phyloP scores from a whole-genome alignment of 1,139 yeast species.

The Geotrichum reessii region DNA sequence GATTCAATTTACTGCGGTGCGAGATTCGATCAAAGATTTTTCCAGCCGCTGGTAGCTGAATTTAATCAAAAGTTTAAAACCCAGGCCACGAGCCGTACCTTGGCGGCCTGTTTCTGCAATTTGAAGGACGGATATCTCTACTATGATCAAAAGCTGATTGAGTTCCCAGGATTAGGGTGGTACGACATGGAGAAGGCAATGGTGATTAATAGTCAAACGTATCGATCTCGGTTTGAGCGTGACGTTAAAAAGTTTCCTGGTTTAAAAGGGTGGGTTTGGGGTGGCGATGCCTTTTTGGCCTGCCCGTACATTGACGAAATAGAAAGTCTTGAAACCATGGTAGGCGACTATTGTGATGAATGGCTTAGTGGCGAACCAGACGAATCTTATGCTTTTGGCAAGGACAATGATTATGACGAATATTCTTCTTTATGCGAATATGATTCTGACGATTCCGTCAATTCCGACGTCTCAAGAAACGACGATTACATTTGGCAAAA shows the following conservation, averaged over 20 bases:
- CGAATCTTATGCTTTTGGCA: too few relatives aligned
- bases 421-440: neutral
- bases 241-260: neutral
- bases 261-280: neutral
- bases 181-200: neutral
- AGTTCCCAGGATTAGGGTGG: neutral
- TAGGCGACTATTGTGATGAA: neutral
- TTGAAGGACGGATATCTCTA: neutral
- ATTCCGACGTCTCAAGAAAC: neutral
- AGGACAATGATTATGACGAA: too few relatives aligned
- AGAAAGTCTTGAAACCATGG: neutral
- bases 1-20: neutral
- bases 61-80: too few relatives aligned
- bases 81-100: neutral
- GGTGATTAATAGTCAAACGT: neutral
- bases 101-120: neutral
- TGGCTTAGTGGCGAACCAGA: neutral
- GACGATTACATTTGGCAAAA: too few relatives aligned
- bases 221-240: neutral
- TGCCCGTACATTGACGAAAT: neutral
- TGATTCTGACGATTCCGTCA: neutral
- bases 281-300: neutral
- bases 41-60: neutral
- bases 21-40: neutral
- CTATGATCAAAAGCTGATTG: neutral